Percentiles rank a stretch among this genome's conserved stretches.
Evolutionary conservation across 208 protist species (phyloP).

Genomic region (Acanthamoeba sp.): DNA sequence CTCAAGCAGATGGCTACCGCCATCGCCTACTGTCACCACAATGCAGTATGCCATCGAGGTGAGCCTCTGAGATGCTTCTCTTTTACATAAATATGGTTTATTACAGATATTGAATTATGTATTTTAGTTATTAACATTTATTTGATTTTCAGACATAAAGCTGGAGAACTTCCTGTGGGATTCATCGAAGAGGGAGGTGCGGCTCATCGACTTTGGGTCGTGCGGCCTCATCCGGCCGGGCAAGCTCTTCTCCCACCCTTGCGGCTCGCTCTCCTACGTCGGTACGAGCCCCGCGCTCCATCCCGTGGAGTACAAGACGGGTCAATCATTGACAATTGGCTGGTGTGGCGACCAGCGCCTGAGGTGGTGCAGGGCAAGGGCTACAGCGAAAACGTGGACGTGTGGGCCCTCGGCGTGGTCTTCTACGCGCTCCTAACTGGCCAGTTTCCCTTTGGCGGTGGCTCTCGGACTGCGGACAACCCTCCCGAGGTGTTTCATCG

Average conservation of each 20-base stretch:
- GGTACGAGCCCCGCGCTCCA: neutral
- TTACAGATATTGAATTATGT: no score
- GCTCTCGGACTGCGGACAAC: neutral
- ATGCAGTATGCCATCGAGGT: slow-evolving; percentile 17
- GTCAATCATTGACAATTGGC: no score
- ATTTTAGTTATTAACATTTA: neutral
- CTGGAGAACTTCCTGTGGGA: slow-evolving; percentile 67
- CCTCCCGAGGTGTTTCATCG: neutral
- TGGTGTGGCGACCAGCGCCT: neutral
- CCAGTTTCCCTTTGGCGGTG: slow-evolving; percentile 45
- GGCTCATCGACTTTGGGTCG: slow-evolving; percentile 67
- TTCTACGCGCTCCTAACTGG: slow-evolving; percentile 51
- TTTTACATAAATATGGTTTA: no score
- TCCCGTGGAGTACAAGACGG: no score
- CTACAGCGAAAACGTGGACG: slow-evolving; percentile 53
- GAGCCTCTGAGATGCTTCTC: neutral
- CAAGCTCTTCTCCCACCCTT: slow-evolving; percentile 57
- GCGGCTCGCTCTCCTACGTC: slow-evolving; percentile 42
- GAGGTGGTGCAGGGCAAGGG: slow-evolving; percentile 65
- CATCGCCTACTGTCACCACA: slow-evolving; percentile 3
- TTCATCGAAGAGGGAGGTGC: neutral
- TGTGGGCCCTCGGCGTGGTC: slow-evolving; percentile 63
- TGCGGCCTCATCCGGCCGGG: slow-evolving; percentile 25
- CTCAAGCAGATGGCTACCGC: slow-evolving; percentile 59
- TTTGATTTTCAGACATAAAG: slow-evolving; percentile 18